Evolutionary conservation across 805 yeast species (phyloP).

Genomic region (Cyberlindnera euphorbiae): DNA sequence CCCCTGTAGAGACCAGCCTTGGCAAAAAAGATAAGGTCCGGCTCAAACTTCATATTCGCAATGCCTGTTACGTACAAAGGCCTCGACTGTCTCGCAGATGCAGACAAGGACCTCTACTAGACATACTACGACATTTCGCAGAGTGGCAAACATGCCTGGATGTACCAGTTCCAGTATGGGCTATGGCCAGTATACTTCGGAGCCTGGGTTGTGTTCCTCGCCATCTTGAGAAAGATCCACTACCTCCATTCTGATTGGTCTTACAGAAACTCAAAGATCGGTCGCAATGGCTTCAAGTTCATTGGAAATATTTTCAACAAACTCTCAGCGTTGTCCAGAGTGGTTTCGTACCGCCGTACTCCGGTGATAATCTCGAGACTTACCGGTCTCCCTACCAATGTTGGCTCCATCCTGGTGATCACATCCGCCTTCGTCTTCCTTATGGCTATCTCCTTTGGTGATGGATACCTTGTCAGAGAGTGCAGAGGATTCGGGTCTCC

Average conservation of each 20-base stretch:
- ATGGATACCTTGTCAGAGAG: slow-evolving; percentile 46
- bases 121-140: slow-evolving; percentile 9
- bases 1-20: too few relatives aligned
- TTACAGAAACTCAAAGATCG: slow-evolving; percentile 16
- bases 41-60: too few relatives aligned
- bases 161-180: slow-evolving; percentile 15
- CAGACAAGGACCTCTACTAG: slow-evolving; percentile 2
- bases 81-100: slow-evolving; percentile 18
- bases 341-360: slow-evolving; percentile 29
- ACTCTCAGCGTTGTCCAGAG: slow-evolving; percentile 28
- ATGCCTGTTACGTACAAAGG: slow-evolving; percentile 16
- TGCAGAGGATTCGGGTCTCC: slow-evolving; percentile 55
- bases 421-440: slow-evolving; percentile 30
- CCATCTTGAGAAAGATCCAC: slow-evolving; percentile 5
- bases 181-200: slow-evolving; percentile 17
- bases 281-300: background rate
- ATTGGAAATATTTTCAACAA: slow-evolving; percentile 14
- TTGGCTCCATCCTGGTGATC: slow-evolving; percentile 33
- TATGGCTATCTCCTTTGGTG: slow-evolving; percentile 33
- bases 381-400: slow-evolving; percentile 35
- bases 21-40: too few relatives aligned
- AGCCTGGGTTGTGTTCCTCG: slow-evolving; percentile 8
- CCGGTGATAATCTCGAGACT: slow-evolving; percentile 30
- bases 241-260: slow-evolving; percentile 16
- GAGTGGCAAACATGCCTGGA: slow-evolving; percentile 15